Percentiles rank a stretch among this genome's conserved stretches.
phyloP scores from a whole-genome alignment of 169 alveolate genomes.

The Condylostoma magnum region DNA sequence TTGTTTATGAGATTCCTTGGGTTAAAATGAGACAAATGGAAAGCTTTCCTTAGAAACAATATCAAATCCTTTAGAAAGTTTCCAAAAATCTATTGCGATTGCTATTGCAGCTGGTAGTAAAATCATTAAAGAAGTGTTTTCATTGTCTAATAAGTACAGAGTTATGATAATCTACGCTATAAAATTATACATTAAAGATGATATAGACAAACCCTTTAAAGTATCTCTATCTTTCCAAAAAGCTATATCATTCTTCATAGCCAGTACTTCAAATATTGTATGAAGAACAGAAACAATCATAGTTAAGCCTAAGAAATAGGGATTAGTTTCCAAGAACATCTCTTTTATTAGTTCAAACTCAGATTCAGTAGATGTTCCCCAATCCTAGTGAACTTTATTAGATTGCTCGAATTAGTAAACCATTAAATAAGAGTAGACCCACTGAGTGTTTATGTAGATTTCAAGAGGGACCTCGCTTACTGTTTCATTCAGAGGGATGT shows the following conservation, averaged over 20 bases:
- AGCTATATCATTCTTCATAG: slow-evolving; percentile 80
- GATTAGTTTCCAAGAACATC: slow-evolving; percentile 63
- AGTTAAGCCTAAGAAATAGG: slow-evolving; percentile 50
- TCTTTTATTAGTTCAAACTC: slow-evolving; percentile 54
- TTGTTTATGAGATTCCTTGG: slow-evolving; percentile 48
- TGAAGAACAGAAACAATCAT: slow-evolving; percentile 55
- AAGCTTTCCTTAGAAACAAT: slow-evolving; percentile 65
- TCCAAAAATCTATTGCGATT: slow-evolving; percentile 87
- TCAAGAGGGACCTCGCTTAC: background rate
- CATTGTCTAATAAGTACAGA: slow-evolving; percentile 91
- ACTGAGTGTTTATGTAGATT: slow-evolving; percentile 33
- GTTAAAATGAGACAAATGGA: slow-evolving; percentile 79
- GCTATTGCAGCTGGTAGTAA: slow-evolving; percentile 89
- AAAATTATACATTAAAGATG: slow-evolving; percentile 84
- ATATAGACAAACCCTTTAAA: slow-evolving; percentile 94
- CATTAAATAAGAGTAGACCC: slow-evolving; percentile 34
- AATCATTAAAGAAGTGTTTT: slow-evolving; percentile 91
- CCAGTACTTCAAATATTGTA: slow-evolving; percentile 66
- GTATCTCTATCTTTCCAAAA: slow-evolving; percentile 95
- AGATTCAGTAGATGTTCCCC: slow-evolving; percentile 44
- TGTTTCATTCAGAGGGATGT: slow-evolving; percentile 43
- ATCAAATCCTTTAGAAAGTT: slow-evolving; percentile 91
- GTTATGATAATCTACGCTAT: slow-evolving; percentile 89
- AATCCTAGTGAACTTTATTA: slow-evolving; percentile 5
- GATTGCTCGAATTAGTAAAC: slow-evolving; percentile 38